Base-by-base conservation (phyloP, 495 filamentous ascomycete species). In the Rusavskia elegans region DNA sequence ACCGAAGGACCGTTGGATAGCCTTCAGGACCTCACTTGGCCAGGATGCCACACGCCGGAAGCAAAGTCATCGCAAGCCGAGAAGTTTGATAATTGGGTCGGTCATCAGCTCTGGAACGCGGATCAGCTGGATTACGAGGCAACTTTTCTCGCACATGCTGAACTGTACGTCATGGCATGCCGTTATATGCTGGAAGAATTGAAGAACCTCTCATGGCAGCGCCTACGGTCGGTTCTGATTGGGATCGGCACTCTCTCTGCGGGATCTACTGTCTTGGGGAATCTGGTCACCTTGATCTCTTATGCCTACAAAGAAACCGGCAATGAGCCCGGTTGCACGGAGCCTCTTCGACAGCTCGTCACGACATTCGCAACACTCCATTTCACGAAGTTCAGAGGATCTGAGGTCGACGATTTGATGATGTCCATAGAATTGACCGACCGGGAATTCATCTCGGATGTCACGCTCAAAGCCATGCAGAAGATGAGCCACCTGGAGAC, bases 111-210 rank as follows among this genome's bases (percentile, higher is more conserved):
- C 14, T 46, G 44, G 36, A 35, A 19, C 4, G 25, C 29, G 3
- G 17, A 40, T 10, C 17, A 41, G 7, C 23, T 32, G 17, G 52
- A 48, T 20, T 50, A 40, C 21, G 38, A 50, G 13, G 2, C 23
- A 0, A 36, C 27, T 1, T 20, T 45, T 6, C 10, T 55, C 0
- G 27, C 53, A n/a, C 46, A 55, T 19, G 53, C 53, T 0, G 49
- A 55, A 29, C 13, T 55, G 5, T 55, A 55, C 20, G 39, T n/a
- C 38, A 23, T 55, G 9, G 53, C 53, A 5, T 37, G 41, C 32
- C 38, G 41, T 30, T 49, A 50, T 14, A 40, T 55, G 36, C 20
- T 55, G 21, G 19, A 21, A 25, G 46, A 37, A 3, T 41, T 55
- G n/a, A 48, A 55, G 41, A 29, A 40, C 9, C 14, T 50, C 10